Conservation (phyloP, 2,329 filamentous ascomycete species). For the Aureobasidium sp. region DNA sequence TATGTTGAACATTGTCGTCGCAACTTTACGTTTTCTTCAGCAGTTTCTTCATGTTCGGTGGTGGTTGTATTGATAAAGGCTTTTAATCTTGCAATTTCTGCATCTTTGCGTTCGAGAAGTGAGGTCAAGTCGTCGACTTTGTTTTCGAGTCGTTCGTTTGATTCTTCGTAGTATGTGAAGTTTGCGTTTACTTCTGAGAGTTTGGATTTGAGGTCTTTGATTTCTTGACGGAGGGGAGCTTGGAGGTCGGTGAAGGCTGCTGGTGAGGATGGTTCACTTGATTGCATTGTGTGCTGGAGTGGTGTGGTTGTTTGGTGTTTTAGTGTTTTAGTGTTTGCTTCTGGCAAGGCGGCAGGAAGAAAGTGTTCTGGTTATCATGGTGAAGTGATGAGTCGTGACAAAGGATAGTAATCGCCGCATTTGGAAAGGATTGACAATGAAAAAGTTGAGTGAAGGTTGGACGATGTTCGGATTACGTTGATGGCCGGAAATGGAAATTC, state of each 20-base stretch:
- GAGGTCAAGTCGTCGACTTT: neutral
- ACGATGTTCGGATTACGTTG: neutral
- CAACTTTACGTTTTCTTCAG: neutral
- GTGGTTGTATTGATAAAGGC: neutral
- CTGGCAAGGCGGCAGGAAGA: neutral
- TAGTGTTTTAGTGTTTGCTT: constrained; percentile 6
- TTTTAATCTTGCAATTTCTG: neutral
- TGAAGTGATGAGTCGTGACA: neutral
- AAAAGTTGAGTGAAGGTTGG: neutral
- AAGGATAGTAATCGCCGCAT: constrained; percentile 1
- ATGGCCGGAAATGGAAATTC: constrained; percentile 5
- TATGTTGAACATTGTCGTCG: neutral
- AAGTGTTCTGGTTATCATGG: neutral
- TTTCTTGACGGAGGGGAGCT: neutral
- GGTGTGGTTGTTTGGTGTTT: neutral
- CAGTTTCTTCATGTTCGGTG: neutral
- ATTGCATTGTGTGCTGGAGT: neutral
- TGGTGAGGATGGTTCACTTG: neutral
- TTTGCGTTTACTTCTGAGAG: neutral
- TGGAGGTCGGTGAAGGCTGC: neutral
- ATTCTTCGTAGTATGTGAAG: neutral
- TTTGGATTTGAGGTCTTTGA: neutral
- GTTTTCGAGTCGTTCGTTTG: neutral
- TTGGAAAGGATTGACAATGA: neutral
- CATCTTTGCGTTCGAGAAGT: neutral